phyloP scores from a whole-genome alignment of 768 basidiomycete species.

The Megacollybia marginata region DNA sequence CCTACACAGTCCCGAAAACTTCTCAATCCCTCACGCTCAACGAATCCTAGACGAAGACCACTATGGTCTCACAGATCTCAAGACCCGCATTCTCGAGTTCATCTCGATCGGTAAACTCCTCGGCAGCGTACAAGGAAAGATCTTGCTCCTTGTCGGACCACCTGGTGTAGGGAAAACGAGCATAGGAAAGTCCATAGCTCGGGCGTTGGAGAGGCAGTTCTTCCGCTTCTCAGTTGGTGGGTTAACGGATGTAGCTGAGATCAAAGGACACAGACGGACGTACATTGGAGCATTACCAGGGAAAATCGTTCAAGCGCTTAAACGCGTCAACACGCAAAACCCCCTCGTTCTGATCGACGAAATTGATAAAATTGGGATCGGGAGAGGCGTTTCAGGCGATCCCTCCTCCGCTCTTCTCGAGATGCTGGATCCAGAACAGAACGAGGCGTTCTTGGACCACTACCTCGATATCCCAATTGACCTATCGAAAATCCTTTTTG shows the following conservation, averaged over 20 bases:
- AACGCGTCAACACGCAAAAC: constrained; percentile 90
- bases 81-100: constrained; percentile 92
- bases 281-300: constrained; percentile 95
- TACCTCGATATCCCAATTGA: constrained; percentile 99
- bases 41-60: constrained; percentile 90
- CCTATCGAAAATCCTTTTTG: constrained; percentile 91
- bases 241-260: constrained; percentile 95
- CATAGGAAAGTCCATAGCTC: constrained; percentile 91
- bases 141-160: constrained; percentile 92
- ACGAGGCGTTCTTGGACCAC: constrained; percentile 89
- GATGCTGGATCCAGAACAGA: constrained; percentile 95
- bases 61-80: constrained; percentile 87
- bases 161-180: constrained; percentile 97
- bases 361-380: constrained; percentile 78
- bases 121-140: constrained; percentile 95
- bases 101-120: constrained; percentile 91
- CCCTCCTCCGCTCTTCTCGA: constrained; percentile 86
- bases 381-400: constrained; percentile 85
- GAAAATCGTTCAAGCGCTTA: constrained; percentile 91
- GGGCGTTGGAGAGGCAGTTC: constrained; percentile 86
- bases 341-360: constrained; percentile 93
- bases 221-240: constrained; percentile 98
- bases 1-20: constrained; percentile 88
- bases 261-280: constrained; percentile 97
- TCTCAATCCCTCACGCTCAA: constrained; percentile 75